Conservation (phyloP, 176 grass and related monocot genomes). For the Carex scoparia region DNA sequence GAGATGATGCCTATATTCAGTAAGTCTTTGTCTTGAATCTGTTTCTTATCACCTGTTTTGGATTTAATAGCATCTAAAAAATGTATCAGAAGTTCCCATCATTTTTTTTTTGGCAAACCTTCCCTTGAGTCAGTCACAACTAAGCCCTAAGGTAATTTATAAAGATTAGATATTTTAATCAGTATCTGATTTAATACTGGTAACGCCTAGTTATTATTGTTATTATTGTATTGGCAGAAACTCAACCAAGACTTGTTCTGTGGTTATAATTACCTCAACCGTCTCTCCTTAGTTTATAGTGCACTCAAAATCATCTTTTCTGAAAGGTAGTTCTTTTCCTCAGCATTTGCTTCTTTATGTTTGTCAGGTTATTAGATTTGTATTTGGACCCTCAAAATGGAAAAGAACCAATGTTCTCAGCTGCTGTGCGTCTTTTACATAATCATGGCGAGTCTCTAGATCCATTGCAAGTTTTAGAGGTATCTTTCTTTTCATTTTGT, state of each 20-base stretch:
- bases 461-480: slow-evolving; percentile 94
- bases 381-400: slow-evolving; percentile 98
- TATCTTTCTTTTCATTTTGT: slow-evolving; percentile 35
- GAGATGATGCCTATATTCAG: slow-evolving; percentile 99
- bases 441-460: slow-evolving; percentile 93
- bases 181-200: neutral
- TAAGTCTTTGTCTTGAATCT: slow-evolving; percentile 42
- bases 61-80: neutral
- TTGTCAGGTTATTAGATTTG: slow-evolving; percentile 77
- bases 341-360: neutral
- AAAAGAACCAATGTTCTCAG: slow-evolving; percentile 91
- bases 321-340: neutral
- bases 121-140: neutral
- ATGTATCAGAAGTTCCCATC: neutral
- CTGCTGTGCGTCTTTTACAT: slow-evolving; percentile 92
- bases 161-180: neutral
- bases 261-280: neutral
- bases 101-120: neutral
- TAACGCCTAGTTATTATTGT: neutral
- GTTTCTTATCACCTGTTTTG: neutral
- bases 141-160: neutral
- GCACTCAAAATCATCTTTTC: slow-evolving; percentile 22
- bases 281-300: neutral
- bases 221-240: neutral
- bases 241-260: neutral